Evolutionary conservation across 768 basidiomycete genomes (phyloP).

Genomic region (Chalciporus chontae): DNA sequence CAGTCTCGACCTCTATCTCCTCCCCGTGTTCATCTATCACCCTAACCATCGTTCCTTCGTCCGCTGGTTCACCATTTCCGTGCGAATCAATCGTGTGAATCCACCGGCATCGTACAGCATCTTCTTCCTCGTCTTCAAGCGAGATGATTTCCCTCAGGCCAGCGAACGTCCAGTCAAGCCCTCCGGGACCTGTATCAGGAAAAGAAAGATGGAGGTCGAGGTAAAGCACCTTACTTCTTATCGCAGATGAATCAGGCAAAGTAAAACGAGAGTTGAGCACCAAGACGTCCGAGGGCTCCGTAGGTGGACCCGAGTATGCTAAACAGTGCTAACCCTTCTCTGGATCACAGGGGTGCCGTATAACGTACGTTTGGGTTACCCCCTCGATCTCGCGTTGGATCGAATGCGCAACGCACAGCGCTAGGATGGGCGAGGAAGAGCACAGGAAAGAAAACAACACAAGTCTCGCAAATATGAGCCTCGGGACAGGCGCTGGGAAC

Average conservation of each 20-base stretch:
- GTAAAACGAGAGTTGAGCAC: constrained; percentile 20
- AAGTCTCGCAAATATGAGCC: constrained; percentile 4
- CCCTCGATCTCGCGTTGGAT: constrained; percentile 50
- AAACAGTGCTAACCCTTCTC: constrained; percentile 10
- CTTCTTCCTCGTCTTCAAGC: neutral
- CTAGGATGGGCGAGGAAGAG: constrained; percentile 66
- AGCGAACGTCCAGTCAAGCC: constrained; percentile 14
- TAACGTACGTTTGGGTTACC: constrained; percentile 21
- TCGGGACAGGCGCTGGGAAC: constrained; percentile 9
- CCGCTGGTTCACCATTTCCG: constrained; percentile 6
- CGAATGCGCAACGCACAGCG: constrained; percentile 52
- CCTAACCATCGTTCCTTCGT: constrained; percentile 12
- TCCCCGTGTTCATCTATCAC: constrained; percentile 4
- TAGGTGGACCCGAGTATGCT: constrained; percentile 10
- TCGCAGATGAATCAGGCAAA: neutral
- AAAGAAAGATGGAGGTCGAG: constrained; percentile 19
- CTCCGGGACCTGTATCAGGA: neutral
- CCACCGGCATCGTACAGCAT: constrained; percentile 14
- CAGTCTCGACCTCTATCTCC: constrained; percentile 14
- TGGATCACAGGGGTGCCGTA: constrained; percentile 9
- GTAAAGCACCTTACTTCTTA: constrained; percentile 7
- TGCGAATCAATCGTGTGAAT: constrained; percentile 16
- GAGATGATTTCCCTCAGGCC: constrained; percentile 11
- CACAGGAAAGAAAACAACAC: constrained; percentile 49
- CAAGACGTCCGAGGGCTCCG: constrained; percentile 18